Percentiles rank a stretch among this genome's conserved stretches.
Conservation (phyloP, 2,329 filamentous ascomycete species). For the Aspergillus versicolor region DNA sequence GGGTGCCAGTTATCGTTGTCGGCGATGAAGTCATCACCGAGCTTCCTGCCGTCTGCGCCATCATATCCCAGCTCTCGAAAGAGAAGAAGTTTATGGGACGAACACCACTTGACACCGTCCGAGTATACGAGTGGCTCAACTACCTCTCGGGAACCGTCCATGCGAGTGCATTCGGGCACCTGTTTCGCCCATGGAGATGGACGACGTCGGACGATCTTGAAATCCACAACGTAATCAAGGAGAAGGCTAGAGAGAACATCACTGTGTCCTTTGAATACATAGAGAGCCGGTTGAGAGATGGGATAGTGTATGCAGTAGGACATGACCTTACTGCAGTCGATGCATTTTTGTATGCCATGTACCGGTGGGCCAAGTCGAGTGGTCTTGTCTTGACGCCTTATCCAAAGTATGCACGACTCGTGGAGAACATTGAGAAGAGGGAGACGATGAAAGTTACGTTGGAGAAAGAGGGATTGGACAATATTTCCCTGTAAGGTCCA, state of each 20-base stretch:
- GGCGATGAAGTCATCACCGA: constrained; percentile 34
- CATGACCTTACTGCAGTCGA: constrained; percentile 36
- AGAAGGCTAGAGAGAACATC: neutral
- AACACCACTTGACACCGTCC: constrained; percentile 28
- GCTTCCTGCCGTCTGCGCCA: constrained; percentile 31
- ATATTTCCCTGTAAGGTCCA: neutral
- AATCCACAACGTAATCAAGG: neutral
- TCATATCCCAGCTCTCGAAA: constrained; percentile 31
- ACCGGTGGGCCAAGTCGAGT: constrained; percentile 27
- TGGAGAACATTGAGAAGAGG: neutral
- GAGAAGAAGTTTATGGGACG: constrained; percentile 29
- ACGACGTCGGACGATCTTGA: constrained; percentile 18
- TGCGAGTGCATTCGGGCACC: constrained; percentile 24
- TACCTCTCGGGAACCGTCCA: constrained; percentile 36
- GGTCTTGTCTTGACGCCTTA: neutral
- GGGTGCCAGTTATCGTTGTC: constrained; percentile 31
- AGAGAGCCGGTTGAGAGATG: neutral
- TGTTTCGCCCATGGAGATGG: constrained; percentile 27
- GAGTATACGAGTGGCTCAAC: constrained; percentile 37
- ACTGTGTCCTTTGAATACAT: neutral
- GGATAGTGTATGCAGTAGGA: constrained; percentile 17
- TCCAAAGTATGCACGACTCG: neutral
- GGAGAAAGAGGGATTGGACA: neutral
- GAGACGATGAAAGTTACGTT: neutral
- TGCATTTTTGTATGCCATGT: constrained; percentile 34